Percentiles rank a stretch among this genome's conserved stretches.
phyloP scores from a whole-genome alignment of 1,284 basidiomycete genomes.

The Cerrena zonata region DNA sequence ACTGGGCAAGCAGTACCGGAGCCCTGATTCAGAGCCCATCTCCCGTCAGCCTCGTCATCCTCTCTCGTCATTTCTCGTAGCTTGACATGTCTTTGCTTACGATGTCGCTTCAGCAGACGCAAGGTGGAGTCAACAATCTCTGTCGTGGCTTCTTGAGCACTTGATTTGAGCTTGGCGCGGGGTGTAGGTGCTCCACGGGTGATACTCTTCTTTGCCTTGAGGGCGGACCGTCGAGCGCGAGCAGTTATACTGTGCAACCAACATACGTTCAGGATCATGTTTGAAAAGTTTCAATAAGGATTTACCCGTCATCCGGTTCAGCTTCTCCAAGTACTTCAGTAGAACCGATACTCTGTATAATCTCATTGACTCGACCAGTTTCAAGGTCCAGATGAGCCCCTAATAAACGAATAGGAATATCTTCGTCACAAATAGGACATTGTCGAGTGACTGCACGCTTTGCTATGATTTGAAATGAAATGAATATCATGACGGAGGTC shows the following conservation, averaged over 20 bases:
- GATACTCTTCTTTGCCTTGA: constrained; percentile 56
- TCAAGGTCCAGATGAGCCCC: constrained; percentile 59
- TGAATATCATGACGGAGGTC: not conserved
- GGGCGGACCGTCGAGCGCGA: constrained; percentile 50
- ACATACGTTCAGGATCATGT: not conserved
- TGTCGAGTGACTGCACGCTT: constrained; percentile 66
- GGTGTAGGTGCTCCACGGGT: constrained; percentile 24
- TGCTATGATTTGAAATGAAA: constrained; percentile 30
- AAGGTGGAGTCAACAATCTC: constrained; percentile 49
- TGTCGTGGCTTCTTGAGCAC: constrained; percentile 25
- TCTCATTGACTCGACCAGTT: constrained; percentile 57
- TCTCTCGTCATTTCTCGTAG: constrained; percentile 61
- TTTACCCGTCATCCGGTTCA: constrained; percentile 44
- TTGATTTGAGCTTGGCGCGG: constrained; percentile 17
- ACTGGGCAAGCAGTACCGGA: constrained; percentile 58
- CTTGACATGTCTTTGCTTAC: constrained; percentile 56
- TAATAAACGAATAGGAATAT: constrained; percentile 64
- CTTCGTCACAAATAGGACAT: constrained; percentile 68
- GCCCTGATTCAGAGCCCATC: constrained; percentile 24
- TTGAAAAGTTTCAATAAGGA: constrained; percentile 4
- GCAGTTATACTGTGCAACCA: constrained; percentile 16
- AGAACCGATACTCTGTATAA: constrained; percentile 57
- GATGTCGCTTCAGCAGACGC: constrained; percentile 51
- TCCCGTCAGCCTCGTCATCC: constrained; percentile 36
- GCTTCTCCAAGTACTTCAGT: constrained; percentile 36